These are phyloP conservation scores for Verticillium nonalfalfae DNA, from an alignment of 2,329 filamentous ascomycete genomes.

Conservation along the genomic window DNA sequence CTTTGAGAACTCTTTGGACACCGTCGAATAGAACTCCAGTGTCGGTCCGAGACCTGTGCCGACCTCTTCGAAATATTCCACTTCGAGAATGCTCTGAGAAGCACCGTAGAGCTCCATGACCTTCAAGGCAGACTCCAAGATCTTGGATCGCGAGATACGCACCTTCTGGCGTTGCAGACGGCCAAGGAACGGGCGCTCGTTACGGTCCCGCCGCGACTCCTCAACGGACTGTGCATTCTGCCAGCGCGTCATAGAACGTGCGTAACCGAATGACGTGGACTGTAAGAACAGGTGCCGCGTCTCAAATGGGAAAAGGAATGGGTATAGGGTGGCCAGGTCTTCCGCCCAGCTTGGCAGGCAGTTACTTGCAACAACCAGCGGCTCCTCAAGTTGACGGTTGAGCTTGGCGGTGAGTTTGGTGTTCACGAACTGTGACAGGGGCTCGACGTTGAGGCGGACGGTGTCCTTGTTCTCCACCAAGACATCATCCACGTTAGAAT, in stretches of 20 bases:
- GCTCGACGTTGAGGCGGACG: constrained; percentile 69
- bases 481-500: constrained; percentile 89
- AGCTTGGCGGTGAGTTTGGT: constrained; percentile 97
- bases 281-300: constrained; percentile 94
- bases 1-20: constrained; percentile 95
- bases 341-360: constrained; percentile 95
- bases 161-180: constrained; percentile 94
- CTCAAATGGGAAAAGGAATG: constrained; percentile 97
- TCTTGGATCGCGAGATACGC: constrained; percentile 90
- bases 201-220: constrained; percentile 75
- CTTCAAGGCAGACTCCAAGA: constrained; percentile 93
- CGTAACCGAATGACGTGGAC: constrained; percentile 97
- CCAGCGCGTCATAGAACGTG: constrained; percentile 95
- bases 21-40: constrained; percentile 94
- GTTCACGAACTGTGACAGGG: constrained; percentile 92
- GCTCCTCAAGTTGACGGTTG: constrained; percentile 94
- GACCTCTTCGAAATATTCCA: constrained; percentile 98
- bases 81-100: constrained; percentile 92
- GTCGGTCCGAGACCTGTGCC: constrained; percentile 94
- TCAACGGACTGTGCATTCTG: constrained; percentile 82
- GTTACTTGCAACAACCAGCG: constrained; percentile 92
- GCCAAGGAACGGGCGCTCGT: constrained; percentile 87
- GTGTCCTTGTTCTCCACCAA: constrained; percentile 69
- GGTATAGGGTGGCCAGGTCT: constrained; percentile 86
- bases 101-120: constrained; percentile 98